Evolutionary conservation across 176 grass and related monocot species (phyloP).

Genomic region (Musa beccarii): DNA sequence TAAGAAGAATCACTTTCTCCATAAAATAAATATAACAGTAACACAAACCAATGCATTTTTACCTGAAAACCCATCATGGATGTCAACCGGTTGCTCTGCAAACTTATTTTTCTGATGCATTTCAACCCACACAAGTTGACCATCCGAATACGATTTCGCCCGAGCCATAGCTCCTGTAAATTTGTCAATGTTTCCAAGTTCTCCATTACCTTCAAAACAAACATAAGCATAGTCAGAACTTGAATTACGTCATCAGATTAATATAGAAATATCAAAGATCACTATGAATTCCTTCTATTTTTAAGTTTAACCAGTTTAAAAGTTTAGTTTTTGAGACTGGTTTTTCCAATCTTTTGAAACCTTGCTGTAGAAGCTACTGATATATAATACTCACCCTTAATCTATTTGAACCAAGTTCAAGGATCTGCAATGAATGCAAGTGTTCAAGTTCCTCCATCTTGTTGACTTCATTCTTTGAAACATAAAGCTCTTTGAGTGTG

Average conservation of each 20-base stretch:
- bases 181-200: slow-evolving; percentile 73
- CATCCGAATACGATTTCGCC: slow-evolving; percentile 70
- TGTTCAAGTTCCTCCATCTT: slow-evolving; percentile 93
- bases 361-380: not conserved
- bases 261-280: not conserved
- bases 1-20: slow-evolving; percentile 2
- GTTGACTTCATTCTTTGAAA: slow-evolving; percentile 87
- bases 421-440: slow-evolving; percentile 65
- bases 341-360: not conserved
- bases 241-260: not conserved
- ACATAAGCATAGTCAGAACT: not conserved
- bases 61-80: slow-evolving; percentile 83
- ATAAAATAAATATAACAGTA: not conserved
- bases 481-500: slow-evolving; percentile 79
- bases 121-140: slow-evolving; percentile 85
- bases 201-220: slow-evolving; percentile 63
- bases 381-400: slow-evolving; percentile 55
- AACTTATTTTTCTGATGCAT: slow-evolving; percentile 78
- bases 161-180: slow-evolving; percentile 82
- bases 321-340: not conserved
- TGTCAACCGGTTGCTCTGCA: slow-evolving; percentile 86
- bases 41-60: slow-evolving; percentile 2
- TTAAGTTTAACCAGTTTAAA: not conserved
- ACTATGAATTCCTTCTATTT: not conserved
- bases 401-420: slow-evolving; percentile 97